Conservation (phyloP, 345 rosid genomes). For the Hibiscus syriacus region DNA sequence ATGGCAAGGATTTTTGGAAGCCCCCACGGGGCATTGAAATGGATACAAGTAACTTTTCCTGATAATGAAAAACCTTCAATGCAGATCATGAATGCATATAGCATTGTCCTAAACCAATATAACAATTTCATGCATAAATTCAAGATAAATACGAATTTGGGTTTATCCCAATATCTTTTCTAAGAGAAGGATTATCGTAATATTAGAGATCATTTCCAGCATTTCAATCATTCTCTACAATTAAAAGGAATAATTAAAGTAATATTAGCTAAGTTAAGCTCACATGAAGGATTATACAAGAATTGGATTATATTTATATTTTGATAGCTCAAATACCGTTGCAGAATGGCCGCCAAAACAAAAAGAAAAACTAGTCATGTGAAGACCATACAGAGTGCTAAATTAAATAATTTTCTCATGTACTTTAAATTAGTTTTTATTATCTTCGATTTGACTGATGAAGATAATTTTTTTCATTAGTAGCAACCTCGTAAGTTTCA, state of each 20-base stretch:
- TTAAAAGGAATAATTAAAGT: neutral
- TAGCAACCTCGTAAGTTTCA: neutral
- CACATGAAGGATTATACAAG: too few relatives aligned
- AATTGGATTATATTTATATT: neutral
- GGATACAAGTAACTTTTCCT: neutral
- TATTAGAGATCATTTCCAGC: too few relatives aligned
- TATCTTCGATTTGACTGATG: neutral
- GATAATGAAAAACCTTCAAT: too few relatives aligned
- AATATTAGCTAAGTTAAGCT: neutral
- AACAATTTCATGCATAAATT: neutral
- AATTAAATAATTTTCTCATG: neutral
- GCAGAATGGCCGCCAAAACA: neutral
- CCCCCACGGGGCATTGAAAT: neutral
- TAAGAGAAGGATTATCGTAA: too few relatives aligned
- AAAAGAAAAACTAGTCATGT: neutral
- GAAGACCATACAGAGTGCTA: neutral
- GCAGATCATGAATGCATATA: neutral
- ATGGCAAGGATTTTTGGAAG: too few relatives aligned
- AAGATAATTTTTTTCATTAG: neutral
- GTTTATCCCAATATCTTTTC: too few relatives aligned
- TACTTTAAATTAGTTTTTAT: slow-evolving; percentile 2
- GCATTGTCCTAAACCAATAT: neutral
- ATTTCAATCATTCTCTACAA: neutral
- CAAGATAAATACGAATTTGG: too few relatives aligned
- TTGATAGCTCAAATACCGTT: neutral